Conservation (phyloP, 1,284 basidiomycete species). For the Rhodotorula mucilaginosa region DNA sequence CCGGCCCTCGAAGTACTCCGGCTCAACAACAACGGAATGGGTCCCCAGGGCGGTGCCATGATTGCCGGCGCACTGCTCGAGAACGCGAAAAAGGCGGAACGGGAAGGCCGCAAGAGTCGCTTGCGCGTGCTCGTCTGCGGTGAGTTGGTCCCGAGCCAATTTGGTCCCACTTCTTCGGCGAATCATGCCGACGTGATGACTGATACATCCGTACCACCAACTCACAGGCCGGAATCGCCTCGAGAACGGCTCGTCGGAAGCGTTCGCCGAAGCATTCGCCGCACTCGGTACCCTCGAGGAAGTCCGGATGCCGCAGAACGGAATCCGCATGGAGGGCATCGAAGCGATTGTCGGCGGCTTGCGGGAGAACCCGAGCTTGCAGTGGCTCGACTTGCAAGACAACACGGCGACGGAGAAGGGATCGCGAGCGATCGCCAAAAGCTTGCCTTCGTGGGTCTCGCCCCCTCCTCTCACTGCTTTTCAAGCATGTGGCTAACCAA, state of each 20-base stretch:
- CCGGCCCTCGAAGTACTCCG: conserved; percentile 76
- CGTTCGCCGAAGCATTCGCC: conserved; percentile 84
- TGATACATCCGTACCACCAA: no score
- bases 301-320: conserved; percentile 93
- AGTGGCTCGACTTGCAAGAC: conserved; percentile 88
- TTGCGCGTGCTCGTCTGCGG: conserved; percentile 85
- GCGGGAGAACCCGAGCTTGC: conserved; percentile 64
- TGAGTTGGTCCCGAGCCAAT: background rate
- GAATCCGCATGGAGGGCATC: conserved; percentile 92
- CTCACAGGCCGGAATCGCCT: conserved; percentile 68
- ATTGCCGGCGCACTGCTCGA: conserved; percentile 79
- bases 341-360: conserved; percentile 76
- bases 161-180: background rate
- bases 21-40: conserved; percentile 96
- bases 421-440: conserved; percentile 69
- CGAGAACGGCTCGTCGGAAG: conserved; percentile 80
- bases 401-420: conserved; percentile 83
- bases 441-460: conserved; percentile 55
- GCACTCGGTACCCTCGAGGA: conserved; percentile 76
- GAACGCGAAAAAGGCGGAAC: conserved; percentile 69
- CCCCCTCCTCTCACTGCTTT: background rate
- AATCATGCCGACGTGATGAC: background rate
- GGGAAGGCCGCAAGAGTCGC: conserved; percentile 62
- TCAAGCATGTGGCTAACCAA: no score
- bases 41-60: conserved; percentile 81